Percentiles rank a stretch among this genome's conserved stretches.
phyloP scores from a whole-genome alignment of 1,284 basidiomycete genomes.

The Tremellales sp. region DNA sequence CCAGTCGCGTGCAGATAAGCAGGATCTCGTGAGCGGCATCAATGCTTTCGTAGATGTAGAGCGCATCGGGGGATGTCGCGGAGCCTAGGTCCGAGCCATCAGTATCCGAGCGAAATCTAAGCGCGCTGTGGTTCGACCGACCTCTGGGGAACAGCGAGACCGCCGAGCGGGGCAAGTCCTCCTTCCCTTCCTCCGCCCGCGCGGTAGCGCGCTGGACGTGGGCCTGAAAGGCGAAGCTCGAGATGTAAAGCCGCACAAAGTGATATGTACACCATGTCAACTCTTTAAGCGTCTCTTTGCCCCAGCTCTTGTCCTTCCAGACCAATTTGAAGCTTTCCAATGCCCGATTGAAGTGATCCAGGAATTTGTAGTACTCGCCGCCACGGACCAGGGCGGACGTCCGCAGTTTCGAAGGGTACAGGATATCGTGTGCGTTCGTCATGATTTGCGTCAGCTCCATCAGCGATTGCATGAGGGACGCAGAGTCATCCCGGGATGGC shows the following conservation, averaged over 20 bases:
- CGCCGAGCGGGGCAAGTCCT: constrained; percentile 4
- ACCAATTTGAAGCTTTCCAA: constrained; percentile 33
- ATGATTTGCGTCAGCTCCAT: constrained; percentile 50
- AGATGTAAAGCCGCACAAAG: constrained; percentile 50
- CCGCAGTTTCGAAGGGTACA: constrained; percentile 47
- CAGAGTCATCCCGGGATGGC: constrained; percentile 24
- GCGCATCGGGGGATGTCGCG: constrained; percentile 45
- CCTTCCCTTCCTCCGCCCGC: constrained; percentile 24
- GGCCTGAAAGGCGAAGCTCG: constrained; percentile 50
- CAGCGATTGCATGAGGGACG: constrained; percentile 40
- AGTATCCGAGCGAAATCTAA: neutral
- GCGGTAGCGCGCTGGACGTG: constrained; percentile 47
- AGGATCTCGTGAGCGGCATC: constrained; percentile 48
- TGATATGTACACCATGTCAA: constrained; percentile 46
- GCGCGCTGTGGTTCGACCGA: constrained; percentile 8
- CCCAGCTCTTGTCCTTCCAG: constrained; percentile 42
- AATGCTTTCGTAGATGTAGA: constrained; percentile 47
- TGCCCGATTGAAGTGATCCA: constrained; percentile 41
- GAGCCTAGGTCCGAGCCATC: constrained; percentile 19
- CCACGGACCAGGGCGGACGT: constrained; percentile 46
- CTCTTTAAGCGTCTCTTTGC: constrained; percentile 31
- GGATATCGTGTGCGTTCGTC: constrained; percentile 50
- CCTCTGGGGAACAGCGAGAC: constrained; percentile 34
- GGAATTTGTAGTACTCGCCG: constrained; percentile 50
- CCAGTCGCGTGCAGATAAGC: constrained; percentile 40